Evolutionary conservation across 306 rosid species (phyloP).

Genomic region (Luffa acutangula): DNA sequence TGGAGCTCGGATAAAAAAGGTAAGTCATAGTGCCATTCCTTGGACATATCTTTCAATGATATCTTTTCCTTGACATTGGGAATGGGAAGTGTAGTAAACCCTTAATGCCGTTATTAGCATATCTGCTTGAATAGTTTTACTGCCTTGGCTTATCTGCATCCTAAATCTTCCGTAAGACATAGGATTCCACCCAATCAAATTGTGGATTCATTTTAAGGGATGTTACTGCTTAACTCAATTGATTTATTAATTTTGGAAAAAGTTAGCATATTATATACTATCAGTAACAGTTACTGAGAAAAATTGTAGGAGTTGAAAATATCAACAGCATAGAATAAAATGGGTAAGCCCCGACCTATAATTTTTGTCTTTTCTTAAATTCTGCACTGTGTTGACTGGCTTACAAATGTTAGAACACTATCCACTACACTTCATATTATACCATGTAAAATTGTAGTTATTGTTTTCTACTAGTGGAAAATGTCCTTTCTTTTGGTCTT

Average conservation of each 20-base stretch:
- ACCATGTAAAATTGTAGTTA: background rate
- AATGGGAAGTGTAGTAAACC: background rate
- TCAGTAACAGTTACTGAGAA: background rate
- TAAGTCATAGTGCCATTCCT: constrained; percentile 15
- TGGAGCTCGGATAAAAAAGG: constrained; percentile 75
- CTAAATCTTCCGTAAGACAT: background rate
- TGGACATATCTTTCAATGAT: background rate
- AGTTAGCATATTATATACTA: background rate
- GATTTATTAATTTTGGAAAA: background rate
- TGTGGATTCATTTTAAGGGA: background rate
- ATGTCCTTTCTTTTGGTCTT: background rate
- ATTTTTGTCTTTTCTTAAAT: background rate
- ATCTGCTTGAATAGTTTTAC: background rate
- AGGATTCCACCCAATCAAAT: background rate
- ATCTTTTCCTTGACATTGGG: background rate
- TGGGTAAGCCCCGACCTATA: background rate
- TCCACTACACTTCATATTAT: background rate
- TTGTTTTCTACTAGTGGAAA: background rate
- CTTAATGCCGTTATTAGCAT: background rate
- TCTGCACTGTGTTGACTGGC: background rate
- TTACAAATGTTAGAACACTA: background rate
- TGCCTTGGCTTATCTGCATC: background rate
- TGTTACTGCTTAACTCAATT: background rate
- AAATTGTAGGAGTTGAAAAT: background rate
- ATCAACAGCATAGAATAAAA: background rate